A percentile compares a stretch with the other conserved stretches of the same genome.
phyloP scores from a whole-genome alignment of 1,284 basidiomycete species.

The Earliella scabrosa region DNA sequence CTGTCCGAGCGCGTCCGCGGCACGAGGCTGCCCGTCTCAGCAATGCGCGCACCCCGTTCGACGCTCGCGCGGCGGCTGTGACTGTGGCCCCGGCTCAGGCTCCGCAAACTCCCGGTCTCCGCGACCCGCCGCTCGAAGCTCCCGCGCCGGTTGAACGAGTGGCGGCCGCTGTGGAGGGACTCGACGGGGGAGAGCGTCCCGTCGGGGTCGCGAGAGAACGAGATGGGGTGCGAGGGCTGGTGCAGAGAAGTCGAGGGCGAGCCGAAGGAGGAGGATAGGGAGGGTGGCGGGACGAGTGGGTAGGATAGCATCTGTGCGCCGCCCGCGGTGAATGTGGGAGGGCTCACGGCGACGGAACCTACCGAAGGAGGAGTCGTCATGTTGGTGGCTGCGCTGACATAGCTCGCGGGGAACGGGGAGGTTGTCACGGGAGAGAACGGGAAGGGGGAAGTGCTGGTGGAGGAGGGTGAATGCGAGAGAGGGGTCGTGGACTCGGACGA shows the following conservation, averaged over 20 bases:
- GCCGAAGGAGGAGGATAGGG: slow-evolving; percentile 69
- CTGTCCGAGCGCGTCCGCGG: slow-evolving; percentile 22
- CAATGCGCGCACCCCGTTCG: slow-evolving; percentile 64
- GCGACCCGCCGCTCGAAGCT: slow-evolving; percentile 43
- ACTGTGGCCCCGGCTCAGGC: slow-evolving; percentile 35
- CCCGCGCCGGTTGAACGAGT: slow-evolving; percentile 45
- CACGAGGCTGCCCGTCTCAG: slow-evolving; percentile 45
- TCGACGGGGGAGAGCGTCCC: slow-evolving; percentile 53
- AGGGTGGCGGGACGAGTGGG: slow-evolving; percentile 64
- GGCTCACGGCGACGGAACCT: slow-evolving; percentile 49
- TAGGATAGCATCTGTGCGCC: slow-evolving; percentile 54
- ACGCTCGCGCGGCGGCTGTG: slow-evolving; percentile 59
- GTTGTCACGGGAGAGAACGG: slow-evolving; percentile 60
- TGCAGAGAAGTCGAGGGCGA: slow-evolving; percentile 68
- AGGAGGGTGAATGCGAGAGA: slow-evolving; percentile 61
- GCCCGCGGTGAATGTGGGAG: slow-evolving; percentile 36
- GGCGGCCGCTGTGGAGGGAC: slow-evolving; percentile 50
- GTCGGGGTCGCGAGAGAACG: slow-evolving; percentile 34
- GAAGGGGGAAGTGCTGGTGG: slow-evolving; percentile 61
- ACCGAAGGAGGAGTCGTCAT: slow-evolving; percentile 71
- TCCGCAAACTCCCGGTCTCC: slow-evolving; percentile 41
- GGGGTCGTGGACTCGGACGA: slow-evolving; percentile 56
- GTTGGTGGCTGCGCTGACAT: slow-evolving; percentile 60
- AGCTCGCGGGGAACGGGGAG: slow-evolving; percentile 54
- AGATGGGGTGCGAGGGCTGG: slow-evolving; percentile 45